phyloP scores from a whole-genome alignment of 345 rosid species.

The Eucalyptus pauciflora region DNA sequence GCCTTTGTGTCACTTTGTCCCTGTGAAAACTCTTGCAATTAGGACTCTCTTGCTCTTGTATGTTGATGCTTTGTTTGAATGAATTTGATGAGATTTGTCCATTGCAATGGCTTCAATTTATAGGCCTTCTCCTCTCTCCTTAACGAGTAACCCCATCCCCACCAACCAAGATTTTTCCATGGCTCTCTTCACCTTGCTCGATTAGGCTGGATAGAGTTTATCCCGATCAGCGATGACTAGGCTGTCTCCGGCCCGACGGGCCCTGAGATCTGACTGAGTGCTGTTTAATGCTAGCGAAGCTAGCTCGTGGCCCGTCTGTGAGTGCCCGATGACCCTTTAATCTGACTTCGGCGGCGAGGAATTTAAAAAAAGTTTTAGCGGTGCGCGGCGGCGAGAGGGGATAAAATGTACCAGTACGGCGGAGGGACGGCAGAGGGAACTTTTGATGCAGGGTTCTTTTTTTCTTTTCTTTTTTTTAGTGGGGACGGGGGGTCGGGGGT shows the following conservation, averaged over 20 bases:
- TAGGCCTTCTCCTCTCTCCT: background rate
- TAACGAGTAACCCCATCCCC: background rate
- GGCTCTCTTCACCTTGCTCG: background rate
- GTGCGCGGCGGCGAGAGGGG: background rate
- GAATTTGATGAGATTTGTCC: background rate
- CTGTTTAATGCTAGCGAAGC: background rate
- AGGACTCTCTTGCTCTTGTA: background rate
- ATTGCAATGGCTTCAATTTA: background rate
- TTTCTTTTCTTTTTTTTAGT: background rate
- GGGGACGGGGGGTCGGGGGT: background rate
- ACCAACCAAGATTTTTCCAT: background rate
- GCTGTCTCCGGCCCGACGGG: background rate
- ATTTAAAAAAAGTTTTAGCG: too few relatives aligned
- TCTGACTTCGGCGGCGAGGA: background rate
- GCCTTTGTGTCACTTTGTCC: too few relatives aligned
- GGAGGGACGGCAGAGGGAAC: background rate
- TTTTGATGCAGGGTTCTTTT: background rate
- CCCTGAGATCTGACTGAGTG: background rate
- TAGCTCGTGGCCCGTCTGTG: accelerated
- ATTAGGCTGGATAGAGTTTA: background rate
- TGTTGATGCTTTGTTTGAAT: accelerated
- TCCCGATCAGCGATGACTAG: background rate
- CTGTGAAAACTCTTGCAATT: too few relatives aligned
- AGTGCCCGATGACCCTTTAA: background rate
- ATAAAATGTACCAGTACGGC: background rate